Base-by-base conservation (phyloP, 495 filamentous ascomycete genomes). In the Talaromyces liani region DNA sequence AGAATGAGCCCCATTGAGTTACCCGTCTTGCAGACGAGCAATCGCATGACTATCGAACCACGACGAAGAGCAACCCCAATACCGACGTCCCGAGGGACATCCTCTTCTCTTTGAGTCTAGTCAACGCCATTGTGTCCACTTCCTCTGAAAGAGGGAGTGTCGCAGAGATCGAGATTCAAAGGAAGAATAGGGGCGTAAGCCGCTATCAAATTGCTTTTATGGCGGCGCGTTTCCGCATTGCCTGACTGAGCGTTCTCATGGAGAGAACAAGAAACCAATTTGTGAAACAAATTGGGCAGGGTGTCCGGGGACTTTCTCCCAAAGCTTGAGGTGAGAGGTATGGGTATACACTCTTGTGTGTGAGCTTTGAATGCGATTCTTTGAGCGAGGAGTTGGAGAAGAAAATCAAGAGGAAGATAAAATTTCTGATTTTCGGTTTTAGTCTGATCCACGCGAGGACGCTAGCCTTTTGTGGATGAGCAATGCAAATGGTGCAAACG, bases 1-100 rank as follows among this genome's bases (percentile, higher is more conserved):
- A 97, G 91, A 97, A 96, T 98, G 91, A 97, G 94, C 94, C 94
- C 94, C 94, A 96, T 98, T 92, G 91, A 96, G 94, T 97, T 93
- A 95, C 90, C 85, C 72, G 73, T 71, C 39, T 60, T 18, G 24
- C 34, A 22, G 47, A 64, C 54, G 73, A 83, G 91, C 91, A 97
- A 97, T 97, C 94, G 93, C 93, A 97, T 98, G 86, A 89, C 94
- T 97, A 85, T 97, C 81, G 73, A 91, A 79, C 85, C 86, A 80
- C 86, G 93, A 97, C 93, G 90, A 96, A 93, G 82, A 77, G 73
- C 74, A 80, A 82, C 82, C 78, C 77, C 68, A 73, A 71, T 64
- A 71, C 27, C 8, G 39, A 60, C 36, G 75, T 69, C 64, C 27
- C 27, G 56, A 36, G 25, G 8, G 31, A 58, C 31, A 58, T 58